Percentiles rank a stretch among this genome's conserved stretches.
These are phyloP conservation scores for Cicer pinnatifidum DNA, from an alignment of 306 rosid genomes.

Conservation along the genomic window DNA sequence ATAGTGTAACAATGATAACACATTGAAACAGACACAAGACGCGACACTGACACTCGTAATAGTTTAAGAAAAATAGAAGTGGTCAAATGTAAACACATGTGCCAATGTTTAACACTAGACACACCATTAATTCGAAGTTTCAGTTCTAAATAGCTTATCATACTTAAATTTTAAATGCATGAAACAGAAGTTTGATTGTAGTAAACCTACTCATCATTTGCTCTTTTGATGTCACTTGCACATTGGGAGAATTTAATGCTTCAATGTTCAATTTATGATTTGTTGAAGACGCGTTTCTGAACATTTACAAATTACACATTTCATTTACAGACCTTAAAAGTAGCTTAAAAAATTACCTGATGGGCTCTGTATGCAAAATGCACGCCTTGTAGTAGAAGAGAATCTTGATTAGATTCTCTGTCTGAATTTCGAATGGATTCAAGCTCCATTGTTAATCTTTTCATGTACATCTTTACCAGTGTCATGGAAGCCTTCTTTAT, in stretches of 20 bases:
- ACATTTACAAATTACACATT: slow-evolving; percentile 5
- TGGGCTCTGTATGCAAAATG: slow-evolving; percentile 86
- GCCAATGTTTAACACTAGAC: no score
- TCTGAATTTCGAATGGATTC: slow-evolving; percentile 69
- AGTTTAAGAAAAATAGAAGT: no score
- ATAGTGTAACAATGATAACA: background rate
- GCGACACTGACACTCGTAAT: no score
- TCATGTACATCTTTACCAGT: slow-evolving; percentile 85
- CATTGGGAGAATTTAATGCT: background rate
- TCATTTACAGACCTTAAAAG: background rate
- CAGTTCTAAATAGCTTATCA: background rate
- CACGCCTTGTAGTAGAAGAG: slow-evolving; percentile 88
- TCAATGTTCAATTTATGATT: slow-evolving; percentile 15
- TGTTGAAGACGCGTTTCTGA: background rate
- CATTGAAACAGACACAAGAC: no score
- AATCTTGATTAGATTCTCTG: slow-evolving; percentile 80
- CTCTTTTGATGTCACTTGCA: slow-evolving; percentile 6
- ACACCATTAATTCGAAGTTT: no score
- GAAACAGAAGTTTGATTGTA: background rate
- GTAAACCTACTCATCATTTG: background rate
- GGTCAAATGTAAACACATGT: no score
- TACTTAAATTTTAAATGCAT: background rate
- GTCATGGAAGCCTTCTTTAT: slow-evolving; percentile 81
- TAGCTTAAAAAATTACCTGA: slow-evolving; percentile 60
- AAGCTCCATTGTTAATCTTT: slow-evolving; percentile 79